These are phyloP conservation scores for Dendrocalamus latiflorus DNA, from an alignment of 202 grass and related monocot genomes.

Conservation along the genomic window DNA sequence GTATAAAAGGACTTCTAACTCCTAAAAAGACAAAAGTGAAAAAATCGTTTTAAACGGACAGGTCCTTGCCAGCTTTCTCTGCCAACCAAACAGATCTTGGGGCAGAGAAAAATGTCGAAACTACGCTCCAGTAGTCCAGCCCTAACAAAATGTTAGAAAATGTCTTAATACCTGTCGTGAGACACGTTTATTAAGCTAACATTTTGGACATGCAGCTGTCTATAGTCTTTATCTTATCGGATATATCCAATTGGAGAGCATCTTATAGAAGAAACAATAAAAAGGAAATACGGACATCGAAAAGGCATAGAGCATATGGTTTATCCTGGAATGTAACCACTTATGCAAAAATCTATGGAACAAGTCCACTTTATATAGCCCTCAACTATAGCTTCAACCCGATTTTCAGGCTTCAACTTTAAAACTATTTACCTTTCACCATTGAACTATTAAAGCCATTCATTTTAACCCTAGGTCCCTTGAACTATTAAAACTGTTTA, in stretches of 20 bases:
- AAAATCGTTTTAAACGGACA: too few relatives aligned
- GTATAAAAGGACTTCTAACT: too few relatives aligned
- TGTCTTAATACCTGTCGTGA: neutral
- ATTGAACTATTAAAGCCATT: too few relatives aligned
- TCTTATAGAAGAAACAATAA: neutral
- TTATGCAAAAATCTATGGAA: neutral
- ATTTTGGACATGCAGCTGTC: neutral
- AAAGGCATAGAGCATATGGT: too few relatives aligned
- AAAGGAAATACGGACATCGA: neutral
- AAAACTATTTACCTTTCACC: too few relatives aligned
- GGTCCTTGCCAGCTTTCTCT: neutral
- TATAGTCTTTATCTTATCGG: neutral
- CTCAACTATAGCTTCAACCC: too few relatives aligned
- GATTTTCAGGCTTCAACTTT: too few relatives aligned
- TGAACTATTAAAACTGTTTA: too few relatives aligned
- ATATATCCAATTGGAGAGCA: neutral
- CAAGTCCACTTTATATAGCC: too few relatives aligned
- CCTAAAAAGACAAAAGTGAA: too few relatives aligned
- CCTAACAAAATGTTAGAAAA: neutral
- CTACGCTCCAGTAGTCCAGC: neutral
- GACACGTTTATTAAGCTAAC: neutral
- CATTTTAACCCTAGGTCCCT: too few relatives aligned
- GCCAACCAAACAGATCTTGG: slow-evolving; percentile 1
- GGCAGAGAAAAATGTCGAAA: neutral
- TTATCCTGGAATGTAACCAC: neutral